phyloP scores from a whole-genome alignment of 176 grass and related monocot species.

The Hsuehochloa calcarea region DNA sequence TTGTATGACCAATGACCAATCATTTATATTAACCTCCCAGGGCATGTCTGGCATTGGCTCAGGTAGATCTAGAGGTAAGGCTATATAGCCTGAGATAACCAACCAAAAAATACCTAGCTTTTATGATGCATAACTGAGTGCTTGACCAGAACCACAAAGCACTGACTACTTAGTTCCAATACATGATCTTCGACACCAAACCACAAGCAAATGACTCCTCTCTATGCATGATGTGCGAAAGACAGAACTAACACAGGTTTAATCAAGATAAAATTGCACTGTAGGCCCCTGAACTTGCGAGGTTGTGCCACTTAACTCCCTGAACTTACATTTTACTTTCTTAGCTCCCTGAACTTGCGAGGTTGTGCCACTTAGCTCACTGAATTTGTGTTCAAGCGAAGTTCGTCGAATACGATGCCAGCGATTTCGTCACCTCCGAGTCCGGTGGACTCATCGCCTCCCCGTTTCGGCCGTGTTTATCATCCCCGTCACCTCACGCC shows the following conservation, averaged over 20 bases:
- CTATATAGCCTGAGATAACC: neutral
- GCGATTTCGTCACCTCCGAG: too few species aligned
- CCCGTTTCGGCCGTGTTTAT: too few species aligned
- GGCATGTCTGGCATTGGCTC: neutral
- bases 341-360: too few species aligned
- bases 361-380: too few species aligned
- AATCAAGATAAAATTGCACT: neutral
- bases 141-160: neutral
- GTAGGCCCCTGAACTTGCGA: too few species aligned
- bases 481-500: too few species aligned
- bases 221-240: slow-evolving; percentile 8
- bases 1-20: neutral
- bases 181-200: slow-evolving; percentile 17
- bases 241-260: slow-evolving; percentile 17
- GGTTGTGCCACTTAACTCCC: too few species aligned
- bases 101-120: slow-evolving; percentile 3
- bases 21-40: neutral
- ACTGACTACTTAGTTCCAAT: neutral
- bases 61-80: neutral
- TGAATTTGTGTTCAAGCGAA: too few species aligned
- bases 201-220: neutral
- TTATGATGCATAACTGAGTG: neutral
- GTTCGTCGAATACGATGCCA: too few species aligned
- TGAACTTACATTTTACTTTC: too few species aligned
- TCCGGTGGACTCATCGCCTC: too few species aligned